Evolutionary conservation across 257 asterid genomes (phyloP), one percentile per base, ranked within the genome.

Genomic region (Lithospermum erythrorhizon): DNA sequence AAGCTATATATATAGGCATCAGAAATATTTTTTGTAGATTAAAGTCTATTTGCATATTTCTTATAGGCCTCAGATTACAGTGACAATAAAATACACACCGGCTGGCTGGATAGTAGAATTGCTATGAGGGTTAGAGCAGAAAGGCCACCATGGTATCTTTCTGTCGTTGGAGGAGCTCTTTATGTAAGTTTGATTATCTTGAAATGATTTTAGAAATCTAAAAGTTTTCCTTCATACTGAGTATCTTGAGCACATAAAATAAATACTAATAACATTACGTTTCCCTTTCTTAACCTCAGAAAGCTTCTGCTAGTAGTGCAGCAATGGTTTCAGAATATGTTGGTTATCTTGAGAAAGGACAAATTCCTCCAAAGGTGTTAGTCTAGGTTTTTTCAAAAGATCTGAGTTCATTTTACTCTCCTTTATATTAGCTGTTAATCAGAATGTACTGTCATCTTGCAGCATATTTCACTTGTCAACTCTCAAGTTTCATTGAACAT

Each of bases 41-140:
- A 16, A 30, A 32, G 62, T 60, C 16, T 21, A 41, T 53, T 35
- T 55, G 22, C 54, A 57, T 72, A 21, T 57, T 57, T 79, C 45
- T 21, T 75, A 55, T 79, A 93, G 99, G 97, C 94, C 64, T 64
- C 82, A 75, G 99, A 93, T 75, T 93, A 93, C 70, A 86, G 83
- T 78, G 99, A 86, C 48, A 93, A 93, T 79, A 93, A 83, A 78
- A 89, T 93, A 72, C 99, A 93, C 70, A 93, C 99, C 15, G 99
- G 99, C 65, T 93, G 99, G 99, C 79, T 93, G 66, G 99, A 93
- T 75, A 93, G 97, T 78, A 84, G 99, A 86, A 93, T 93, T 67
- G 99, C 99, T 0, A 93, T 93, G 99, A 83, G 99, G 82, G 99
- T 93, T 75, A 81, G 97, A 83, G 99, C 99, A 51, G 99, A 93